Conservation (phyloP, 2,329 filamentous ascomycete species). For the Aspergillus novoparasiticus region DNA sequence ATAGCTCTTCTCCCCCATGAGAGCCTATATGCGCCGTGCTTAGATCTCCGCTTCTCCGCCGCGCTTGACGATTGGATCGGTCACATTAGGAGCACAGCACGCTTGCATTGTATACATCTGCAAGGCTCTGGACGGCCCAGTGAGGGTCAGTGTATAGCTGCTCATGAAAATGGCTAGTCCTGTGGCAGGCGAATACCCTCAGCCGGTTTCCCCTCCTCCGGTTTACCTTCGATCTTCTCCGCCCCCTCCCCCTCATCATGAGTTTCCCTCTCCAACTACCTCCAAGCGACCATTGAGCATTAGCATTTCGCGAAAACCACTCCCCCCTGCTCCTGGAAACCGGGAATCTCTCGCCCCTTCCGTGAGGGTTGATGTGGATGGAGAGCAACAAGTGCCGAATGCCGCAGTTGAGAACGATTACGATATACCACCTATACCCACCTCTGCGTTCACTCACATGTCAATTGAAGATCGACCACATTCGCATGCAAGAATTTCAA, state of each 20-base stretch:
- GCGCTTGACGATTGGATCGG: background rate
- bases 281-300: slow-evolving; percentile 23
- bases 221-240: slow-evolving; percentile 46
- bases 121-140: background rate
- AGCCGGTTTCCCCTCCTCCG: slow-evolving; percentile 44
- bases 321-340: slow-evolving; percentile 25
- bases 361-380: slow-evolving; percentile 34
- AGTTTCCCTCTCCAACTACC: slow-evolving; percentile 27
- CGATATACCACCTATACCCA: slow-evolving; percentile 25
- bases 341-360: slow-evolving; percentile 37
- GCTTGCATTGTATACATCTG: background rate
- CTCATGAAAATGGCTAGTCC: slow-evolving; percentile 31
- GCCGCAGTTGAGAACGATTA: slow-evolving; percentile 31
- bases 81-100: background rate
- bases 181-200: slow-evolving; percentile 24
- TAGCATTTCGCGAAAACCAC: slow-evolving; percentile 30
- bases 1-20: background rate
- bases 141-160: background rate
- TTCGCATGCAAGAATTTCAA: slow-evolving; percentile 19
- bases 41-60: background rate
- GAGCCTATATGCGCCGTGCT: background rate
- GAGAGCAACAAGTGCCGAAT: slow-evolving; percentile 30
- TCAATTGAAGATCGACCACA: slow-evolving; percentile 27
- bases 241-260: slow-evolving; percentile 28
- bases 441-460: slow-evolving; percentile 29